Conservation (phyloP, 2,329 filamentous ascomycete genomes). For the Pseudomassariella vexata region DNA sequence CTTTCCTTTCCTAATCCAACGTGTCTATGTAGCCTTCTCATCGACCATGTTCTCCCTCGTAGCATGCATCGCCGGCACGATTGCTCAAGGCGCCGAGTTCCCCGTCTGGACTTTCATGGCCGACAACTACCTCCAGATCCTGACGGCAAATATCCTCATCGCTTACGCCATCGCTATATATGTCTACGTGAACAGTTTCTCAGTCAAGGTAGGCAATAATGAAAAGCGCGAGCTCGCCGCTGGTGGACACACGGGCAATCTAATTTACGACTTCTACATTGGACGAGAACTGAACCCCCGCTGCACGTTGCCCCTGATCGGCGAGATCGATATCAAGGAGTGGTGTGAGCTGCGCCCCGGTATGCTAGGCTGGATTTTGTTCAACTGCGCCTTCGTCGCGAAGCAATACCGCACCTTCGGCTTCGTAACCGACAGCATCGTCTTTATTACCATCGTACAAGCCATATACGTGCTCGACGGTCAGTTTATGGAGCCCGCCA, state of each 20-base stretch:
- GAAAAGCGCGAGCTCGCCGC: constrained; percentile 72
- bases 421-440: constrained; percentile 77
- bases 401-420: constrained; percentile 85
- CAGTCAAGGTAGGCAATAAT: constrained; percentile 68
- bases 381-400: constrained; percentile 79
- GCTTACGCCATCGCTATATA: constrained; percentile 67
- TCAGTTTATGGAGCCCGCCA: constrained; percentile 80
- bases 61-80: constrained; percentile 68
- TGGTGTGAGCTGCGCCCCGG: constrained; percentile 90
- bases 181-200: constrained; percentile 78
- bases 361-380: constrained; percentile 79
- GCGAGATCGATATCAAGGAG: constrained; percentile 83
- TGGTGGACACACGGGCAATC: constrained; percentile 76
- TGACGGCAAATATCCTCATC: constrained; percentile 78
- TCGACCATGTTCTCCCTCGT: constrained; percentile 70
- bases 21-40: constrained; percentile 64
- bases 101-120: constrained; percentile 88
- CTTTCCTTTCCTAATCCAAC: too few relatives aligned
- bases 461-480: constrained; percentile 78
- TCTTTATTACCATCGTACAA: constrained; percentile 74
- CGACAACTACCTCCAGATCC: constrained; percentile 81
- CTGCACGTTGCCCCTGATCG: constrained; percentile 69
- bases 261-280: constrained; percentile 95
- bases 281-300: constrained; percentile 93
- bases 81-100: constrained; percentile 73